Base-by-base conservation (phyloP, 164 flowering plant species). In the Aristolochia californica region DNA sequence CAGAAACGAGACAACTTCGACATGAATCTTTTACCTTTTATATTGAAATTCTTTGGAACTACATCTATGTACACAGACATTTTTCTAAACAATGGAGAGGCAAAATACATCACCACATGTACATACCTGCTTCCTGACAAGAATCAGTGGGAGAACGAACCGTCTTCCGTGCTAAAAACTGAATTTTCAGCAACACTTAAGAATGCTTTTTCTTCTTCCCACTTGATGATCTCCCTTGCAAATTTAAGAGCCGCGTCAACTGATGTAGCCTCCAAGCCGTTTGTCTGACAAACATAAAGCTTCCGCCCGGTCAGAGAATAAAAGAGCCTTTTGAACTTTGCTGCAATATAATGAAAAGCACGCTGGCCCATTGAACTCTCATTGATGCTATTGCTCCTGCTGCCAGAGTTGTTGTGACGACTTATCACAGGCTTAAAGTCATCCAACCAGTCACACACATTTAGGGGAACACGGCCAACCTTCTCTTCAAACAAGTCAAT, bases 281-380 rank as follows among this genome's bases (percentile, higher is more conserved):
- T 79, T 53, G 78, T 83, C 59, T 55, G 51, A 0, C 86, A 75
- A 43, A 82, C 97, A 64, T 79, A 90, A 62, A 94, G 68, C 70
- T 83, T 90, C 21, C 78, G 76, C 13, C 86, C 87, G 0, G 96
- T 88, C 17, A 90, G 77, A 43, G 85, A 77, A 14, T 74, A 43
- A 62, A 69, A 94, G 20, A 86, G 79, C 68, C 76, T 74, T 75
- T 94, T 94, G 82, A 94, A 94, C 73, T 87, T 88, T 2, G 82
- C 95, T 5, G 95, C 99, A 28, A 90, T 65, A 59, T 90, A 76
- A 62, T 86, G 88, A 67, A 69, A 88, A 48, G 78, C 97, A 55
- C 78, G 68, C 70, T 83, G 93, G 16, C 78, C 96, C 54, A 80
- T 51, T 0, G 95, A 61, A 14, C 87, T 77, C 62, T 54, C 77